Evolutionary conservation across 305 asterid genomes (phyloP).

Genomic region (Stenogyne calaminthoides): DNA sequence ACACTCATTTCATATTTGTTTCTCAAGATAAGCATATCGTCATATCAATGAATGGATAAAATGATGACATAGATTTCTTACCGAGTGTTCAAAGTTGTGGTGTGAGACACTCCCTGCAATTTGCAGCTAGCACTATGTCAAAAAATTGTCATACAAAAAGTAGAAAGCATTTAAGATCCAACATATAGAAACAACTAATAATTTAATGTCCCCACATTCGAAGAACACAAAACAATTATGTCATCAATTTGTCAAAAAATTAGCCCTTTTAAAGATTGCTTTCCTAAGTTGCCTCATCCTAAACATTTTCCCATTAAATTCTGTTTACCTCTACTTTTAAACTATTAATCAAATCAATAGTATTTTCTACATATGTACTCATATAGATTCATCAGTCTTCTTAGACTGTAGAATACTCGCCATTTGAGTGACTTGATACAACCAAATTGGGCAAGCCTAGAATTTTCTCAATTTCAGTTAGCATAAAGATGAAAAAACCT

Average conservation of each 20-base stretch:
- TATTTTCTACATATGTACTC: not conserved
- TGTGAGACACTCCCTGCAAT: slow-evolving; percentile 60
- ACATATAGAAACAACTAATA: not conserved
- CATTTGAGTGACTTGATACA: not conserved
- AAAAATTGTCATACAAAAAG: slow-evolving; percentile 2
- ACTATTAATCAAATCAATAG: not conserved
- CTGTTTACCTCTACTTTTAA: not conserved
- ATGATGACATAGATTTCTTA: slow-evolving; percentile 38
- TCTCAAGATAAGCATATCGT: not conserved
- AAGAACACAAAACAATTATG: not conserved
- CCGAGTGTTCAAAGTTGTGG: slow-evolving; percentile 59
- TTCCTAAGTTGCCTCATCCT: not conserved
- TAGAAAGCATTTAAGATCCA: not conserved
- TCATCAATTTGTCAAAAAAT: not conserved
- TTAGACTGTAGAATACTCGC: not conserved
- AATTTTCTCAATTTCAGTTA: not conserved
- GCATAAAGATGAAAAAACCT: not conserved
- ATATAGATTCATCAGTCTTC: not conserved
- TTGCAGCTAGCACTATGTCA: slow-evolving; percentile 17
- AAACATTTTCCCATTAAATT: not conserved
- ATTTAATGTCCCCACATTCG: not conserved
- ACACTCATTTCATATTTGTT: not conserved
- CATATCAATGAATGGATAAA: not conserved
- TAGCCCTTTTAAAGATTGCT: not conserved
- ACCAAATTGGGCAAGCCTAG: not conserved